Evolutionary conservation across 2,329 filamentous ascomycete genomes (phyloP), one percentile per base, ranked within the genome.

Genomic region (Fusarium miscanthi): DNA sequence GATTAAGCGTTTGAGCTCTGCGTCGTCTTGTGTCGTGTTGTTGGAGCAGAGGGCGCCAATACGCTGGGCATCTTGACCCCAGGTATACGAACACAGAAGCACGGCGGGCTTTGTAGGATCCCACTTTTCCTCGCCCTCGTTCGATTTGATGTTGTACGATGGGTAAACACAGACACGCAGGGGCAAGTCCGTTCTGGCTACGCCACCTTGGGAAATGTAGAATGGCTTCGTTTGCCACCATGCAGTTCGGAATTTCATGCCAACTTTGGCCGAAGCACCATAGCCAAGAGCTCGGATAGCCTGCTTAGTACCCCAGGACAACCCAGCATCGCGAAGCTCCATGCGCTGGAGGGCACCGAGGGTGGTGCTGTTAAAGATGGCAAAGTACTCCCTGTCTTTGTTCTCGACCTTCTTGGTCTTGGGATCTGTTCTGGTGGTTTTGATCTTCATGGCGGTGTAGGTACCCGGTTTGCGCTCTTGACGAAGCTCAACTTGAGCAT

Each of bases 401-500:
- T 0, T 21, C 23, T 45, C 42, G 17, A 45, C 42, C 42, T 27
- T 45, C 17, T 45, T 21, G 17, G 42, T 45, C 25, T 45, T 45
- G 0, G 23, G 25, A 10, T 45, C 42, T 7, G 42, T 27, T 4
- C 23, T 45, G 12, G 25, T 45, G 8, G 42, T 27, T 45, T 45
- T 14, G 5, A 45, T 45, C 12, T 45, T 45, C 42, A 45, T 45
- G 5, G 42, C 11, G 2, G 42, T 45, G 4, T 27, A 45, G 17
- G 1, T 0, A 1, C 23, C 42, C 0, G 42, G 1, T 11, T 27
- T 27, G 17, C 42, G 42, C 42, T 45, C 42, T 21, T 4, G 23
- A 10, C 23, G 42, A 27, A 45, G 42, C 8, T 0, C 1, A 14
- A 45, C 42, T 7, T 45, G 42, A 14, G 25, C 17, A 3, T 45